These are phyloP conservation scores for Coleophoma eucalyptorum DNA, from an alignment of 2,329 filamentous ascomycete species.

Conservation along the genomic window DNA sequence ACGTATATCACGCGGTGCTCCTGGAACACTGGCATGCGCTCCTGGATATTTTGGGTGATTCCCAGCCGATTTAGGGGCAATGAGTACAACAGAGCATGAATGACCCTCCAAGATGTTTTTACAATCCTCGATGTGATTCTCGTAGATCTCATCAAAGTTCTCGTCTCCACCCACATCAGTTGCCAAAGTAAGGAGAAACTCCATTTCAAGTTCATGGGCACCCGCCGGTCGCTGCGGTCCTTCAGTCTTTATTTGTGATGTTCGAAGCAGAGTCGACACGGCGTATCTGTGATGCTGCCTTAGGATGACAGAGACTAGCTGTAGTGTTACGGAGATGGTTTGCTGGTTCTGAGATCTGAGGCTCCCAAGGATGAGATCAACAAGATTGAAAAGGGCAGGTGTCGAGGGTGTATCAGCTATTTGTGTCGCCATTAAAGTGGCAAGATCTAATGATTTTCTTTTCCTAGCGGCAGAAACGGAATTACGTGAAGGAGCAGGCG, in stretches of 20 bases:
- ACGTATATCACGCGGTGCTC: slow-evolving; percentile 56
- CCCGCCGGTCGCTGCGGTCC: slow-evolving; percentile 63
- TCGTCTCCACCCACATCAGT: slow-evolving; percentile 64
- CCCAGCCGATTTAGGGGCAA: slow-evolving; percentile 55
- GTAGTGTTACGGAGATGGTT: slow-evolving; percentile 84
- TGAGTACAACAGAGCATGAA: slow-evolving; percentile 66
- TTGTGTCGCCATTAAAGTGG: slow-evolving; percentile 73
- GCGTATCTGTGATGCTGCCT: slow-evolving; percentile 87
- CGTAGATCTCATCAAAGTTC: slow-evolving; percentile 70
- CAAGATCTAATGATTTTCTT: slow-evolving; percentile 83
- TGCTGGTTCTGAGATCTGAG: slow-evolving; percentile 80
- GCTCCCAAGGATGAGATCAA: slow-evolving; percentile 85
- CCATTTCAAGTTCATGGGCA: slow-evolving; percentile 71
- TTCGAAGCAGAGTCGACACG: slow-evolving; percentile 69
- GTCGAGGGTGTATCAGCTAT: slow-evolving; percentile 66
- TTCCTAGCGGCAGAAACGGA: slow-evolving; percentile 68
- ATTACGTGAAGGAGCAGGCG: slow-evolving; percentile 34
- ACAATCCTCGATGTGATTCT: slow-evolving; percentile 67
- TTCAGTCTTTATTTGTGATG: slow-evolving; percentile 51
- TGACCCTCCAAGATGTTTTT: slow-evolving; percentile 67
- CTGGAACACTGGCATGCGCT: slow-evolving; percentile 52
- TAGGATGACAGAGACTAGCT: slow-evolving; percentile 81
- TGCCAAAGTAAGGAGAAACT: slow-evolving; percentile 66
- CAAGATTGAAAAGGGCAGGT: slow-evolving; percentile 86
- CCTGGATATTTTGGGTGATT: slow-evolving; percentile 54